Percentiles rank a stretch among this genome's conserved stretches.
Evolutionary conservation across 164 flowering plant species (phyloP).

Genomic region (Dillenia turbinata): DNA sequence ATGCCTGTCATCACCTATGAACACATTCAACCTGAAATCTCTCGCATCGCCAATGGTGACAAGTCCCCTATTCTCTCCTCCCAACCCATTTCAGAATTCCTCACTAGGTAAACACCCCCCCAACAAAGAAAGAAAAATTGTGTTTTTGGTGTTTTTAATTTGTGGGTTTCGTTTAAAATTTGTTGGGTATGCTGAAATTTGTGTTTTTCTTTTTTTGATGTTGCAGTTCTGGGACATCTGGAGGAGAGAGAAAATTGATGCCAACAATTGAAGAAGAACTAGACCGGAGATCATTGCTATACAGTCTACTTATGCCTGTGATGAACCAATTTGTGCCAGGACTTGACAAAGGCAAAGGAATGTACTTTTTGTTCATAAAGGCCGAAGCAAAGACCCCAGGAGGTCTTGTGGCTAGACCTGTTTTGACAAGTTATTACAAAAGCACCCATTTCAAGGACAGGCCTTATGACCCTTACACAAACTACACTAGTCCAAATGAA

Average conservation of each 20-base stretch:
- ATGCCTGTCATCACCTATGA: slow-evolving; percentile 78
- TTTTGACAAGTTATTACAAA: slow-evolving; percentile 88
- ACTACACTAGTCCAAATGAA: slow-evolving; percentile 94
- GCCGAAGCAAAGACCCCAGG: slow-evolving; percentile 84
- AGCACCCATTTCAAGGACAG: slow-evolving; percentile 68
- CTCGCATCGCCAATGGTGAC: slow-evolving; percentile 80
- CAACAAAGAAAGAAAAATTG: no score
- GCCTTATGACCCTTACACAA: slow-evolving; percentile 84
- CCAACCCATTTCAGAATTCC: slow-evolving; percentile 78
- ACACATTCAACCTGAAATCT: slow-evolving; percentile 57
- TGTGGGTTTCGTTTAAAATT: neutral
- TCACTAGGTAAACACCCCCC: slow-evolving; percentile 58
- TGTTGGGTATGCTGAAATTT: neutral
- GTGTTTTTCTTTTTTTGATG: neutral
- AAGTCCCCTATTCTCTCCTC: slow-evolving; percentile 64
- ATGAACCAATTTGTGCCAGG: slow-evolving; percentile 84
- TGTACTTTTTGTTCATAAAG: slow-evolving; percentile 88
- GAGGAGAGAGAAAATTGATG: slow-evolving; percentile 93
- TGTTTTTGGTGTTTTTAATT: neutral
- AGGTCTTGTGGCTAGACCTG: slow-evolving; percentile 81
- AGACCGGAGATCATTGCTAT: slow-evolving; percentile 62
- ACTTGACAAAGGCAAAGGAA: slow-evolving; percentile 88
- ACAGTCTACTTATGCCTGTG: slow-evolving; percentile 92
- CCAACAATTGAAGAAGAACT: slow-evolving; percentile 88
- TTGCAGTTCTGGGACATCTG: slow-evolving; percentile 92